Base-by-base conservation (phyloP, 2,329 filamentous ascomycete genomes). In the Fusarium avenaceum region DNA sequence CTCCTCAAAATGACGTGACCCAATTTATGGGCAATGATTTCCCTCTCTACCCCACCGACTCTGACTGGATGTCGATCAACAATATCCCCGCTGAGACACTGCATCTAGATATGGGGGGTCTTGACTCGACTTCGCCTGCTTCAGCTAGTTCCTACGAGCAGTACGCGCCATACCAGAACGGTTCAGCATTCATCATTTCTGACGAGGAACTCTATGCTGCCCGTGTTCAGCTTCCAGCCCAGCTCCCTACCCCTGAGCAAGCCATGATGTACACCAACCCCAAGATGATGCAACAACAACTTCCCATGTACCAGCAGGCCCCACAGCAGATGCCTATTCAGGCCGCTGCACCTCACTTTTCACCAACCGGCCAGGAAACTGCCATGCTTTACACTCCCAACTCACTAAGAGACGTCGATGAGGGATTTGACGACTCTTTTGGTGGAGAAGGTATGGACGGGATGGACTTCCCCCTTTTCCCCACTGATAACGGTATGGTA, bases 371-470 rank as follows among this genome's bases (percentile, higher is more conserved):
- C 7, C 90, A 92, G 72, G 85, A 86, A 35, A 89, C 90, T 62
- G 81, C 88, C 2, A 91, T 92, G 80, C 84, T 93, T 32, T 91
- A 85, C 78, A 91, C 90, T 11, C 89, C 91, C 47, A 84, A 84
- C 42, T 89, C 89, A 0, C 77, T 88, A 62, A 81, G 82, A 19
- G 85, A 87, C 24, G 83, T 88, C 26, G 90, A 93, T 63, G 90
- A 93, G 72, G 86, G 85, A 39, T 91, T 89, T 70, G 86, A 87
- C 40, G 89, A 90, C 30, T 79, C 80, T 32, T 79, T 78, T 47
- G 80, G 76, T n/a, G 80, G 76, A 11, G 79, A 82, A 24, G 80
- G 80, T n/a, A 80, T 77, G 13, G 90, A 93, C 76, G 80, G 80
- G n/a, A 80, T 77, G 13, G 90, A 93, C 76, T 93, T 93, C 71